These are phyloP conservation scores for Tagetes erecta DNA, from an alignment of 129 eudicot genomes.

Conservation along the genomic window DNA sequence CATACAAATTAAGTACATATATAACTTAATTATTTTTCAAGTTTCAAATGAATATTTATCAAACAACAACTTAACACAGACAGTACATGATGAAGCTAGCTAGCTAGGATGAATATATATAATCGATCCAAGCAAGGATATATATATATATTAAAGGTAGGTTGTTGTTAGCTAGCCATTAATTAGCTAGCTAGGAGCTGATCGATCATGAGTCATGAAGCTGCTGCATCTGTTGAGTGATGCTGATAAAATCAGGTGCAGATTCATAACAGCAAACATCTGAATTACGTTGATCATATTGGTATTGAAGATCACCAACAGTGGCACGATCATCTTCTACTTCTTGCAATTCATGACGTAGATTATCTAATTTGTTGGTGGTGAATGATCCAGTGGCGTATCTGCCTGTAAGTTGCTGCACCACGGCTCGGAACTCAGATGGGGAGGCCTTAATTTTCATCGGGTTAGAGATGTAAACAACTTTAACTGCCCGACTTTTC, in stretches of 20 bases:
- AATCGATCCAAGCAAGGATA: too few species aligned
- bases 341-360: background rate
- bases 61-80: too few species aligned
- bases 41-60: too few species aligned
- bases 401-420: constrained; percentile 70
- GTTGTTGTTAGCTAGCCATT: background rate
- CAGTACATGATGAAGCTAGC: too few species aligned
- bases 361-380: background rate
- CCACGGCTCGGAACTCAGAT: constrained; percentile 63
- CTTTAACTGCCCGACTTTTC: constrained; percentile 55
- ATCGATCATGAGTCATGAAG: too few species aligned
- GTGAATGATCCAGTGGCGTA: constrained; percentile 26
- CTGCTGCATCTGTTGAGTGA: constrained; percentile 29
- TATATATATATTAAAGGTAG: background rate
- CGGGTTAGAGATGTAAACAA: constrained; percentile 79
- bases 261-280: constrained; percentile 19
- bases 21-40: too few species aligned
- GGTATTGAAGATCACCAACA: background rate
- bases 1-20: too few species aligned
- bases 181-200: too few species aligned
- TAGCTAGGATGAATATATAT: too few species aligned
- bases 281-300: background rate
- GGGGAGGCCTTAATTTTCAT: constrained; percentile 72
- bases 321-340: background rate
- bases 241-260: constrained; percentile 12